Percentiles rank a stretch among this genome's conserved stretches.
Evolutionary conservation across 352 stramenopile species (phyloP).

Genomic region (Paralagenidium karlingii): DNA sequence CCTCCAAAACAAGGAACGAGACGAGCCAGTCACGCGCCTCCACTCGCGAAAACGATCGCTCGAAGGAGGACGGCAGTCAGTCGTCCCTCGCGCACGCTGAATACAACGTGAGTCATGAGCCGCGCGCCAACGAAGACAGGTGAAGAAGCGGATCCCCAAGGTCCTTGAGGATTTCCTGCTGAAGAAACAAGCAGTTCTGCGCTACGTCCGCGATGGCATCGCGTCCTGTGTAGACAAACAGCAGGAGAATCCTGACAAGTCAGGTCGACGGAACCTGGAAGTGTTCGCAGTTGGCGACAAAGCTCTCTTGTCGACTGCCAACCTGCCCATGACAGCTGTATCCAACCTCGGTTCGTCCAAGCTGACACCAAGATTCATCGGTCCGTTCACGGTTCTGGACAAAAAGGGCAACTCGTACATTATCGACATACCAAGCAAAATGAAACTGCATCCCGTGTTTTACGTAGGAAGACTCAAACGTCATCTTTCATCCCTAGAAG

Average conservation of each 20-base stretch:
- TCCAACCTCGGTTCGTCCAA: not conserved
- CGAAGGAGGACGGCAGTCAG: too few species aligned
- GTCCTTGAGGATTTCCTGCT: too few species aligned
- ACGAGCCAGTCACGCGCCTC: too few species aligned
- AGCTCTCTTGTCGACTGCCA: not conserved
- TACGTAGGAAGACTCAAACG: not conserved
- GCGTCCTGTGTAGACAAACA: not conserved
- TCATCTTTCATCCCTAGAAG: too few species aligned
- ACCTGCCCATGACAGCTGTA: too few species aligned
- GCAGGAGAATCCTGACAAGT: not conserved
- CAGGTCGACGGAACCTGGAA: not conserved
- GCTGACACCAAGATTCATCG: not conserved
- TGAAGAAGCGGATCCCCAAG: too few species aligned
- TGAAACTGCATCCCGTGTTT: not conserved
- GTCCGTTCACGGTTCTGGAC: not conserved
- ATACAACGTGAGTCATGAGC: too few species aligned
- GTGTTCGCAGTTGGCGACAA: not conserved
- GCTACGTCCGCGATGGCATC: not conserved
- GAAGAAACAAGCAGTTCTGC: too few species aligned
- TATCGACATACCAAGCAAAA: not conserved
- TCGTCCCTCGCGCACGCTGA: too few species aligned
- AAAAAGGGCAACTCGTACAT: not conserved
- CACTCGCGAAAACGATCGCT: too few species aligned
- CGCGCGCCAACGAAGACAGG: too few species aligned
- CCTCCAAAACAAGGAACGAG: too few species aligned